Conservation (phyloP, 257 asterid genomes). For the Mentha longifolia region DNA sequence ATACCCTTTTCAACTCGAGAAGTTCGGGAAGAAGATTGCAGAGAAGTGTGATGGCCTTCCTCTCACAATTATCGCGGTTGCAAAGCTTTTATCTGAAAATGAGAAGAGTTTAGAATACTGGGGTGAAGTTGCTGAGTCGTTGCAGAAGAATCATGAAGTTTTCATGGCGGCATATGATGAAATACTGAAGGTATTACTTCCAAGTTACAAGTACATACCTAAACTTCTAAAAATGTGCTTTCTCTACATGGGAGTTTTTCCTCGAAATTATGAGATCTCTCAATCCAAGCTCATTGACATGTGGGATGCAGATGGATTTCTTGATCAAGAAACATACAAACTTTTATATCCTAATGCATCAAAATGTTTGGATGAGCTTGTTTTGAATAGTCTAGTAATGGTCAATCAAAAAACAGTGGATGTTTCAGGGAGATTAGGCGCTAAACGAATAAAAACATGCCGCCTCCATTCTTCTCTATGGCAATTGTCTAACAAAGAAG, state of each 20-base stretch:
- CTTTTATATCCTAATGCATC: not conserved
- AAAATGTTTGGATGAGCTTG: constrained; percentile 21
- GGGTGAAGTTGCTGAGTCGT: constrained; percentile 18
- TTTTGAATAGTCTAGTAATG: not conserved
- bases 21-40: constrained; percentile 18
- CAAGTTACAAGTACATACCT: constrained; percentile 35
- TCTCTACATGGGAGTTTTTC: constrained; percentile 36
- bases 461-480: constrained; percentile 24
- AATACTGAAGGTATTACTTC: constrained; percentile 18
- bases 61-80: constrained; percentile 32
- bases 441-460: constrained; percentile 18
- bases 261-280: not conserved
- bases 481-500: constrained; percentile 14
- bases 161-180: constrained; percentile 16
- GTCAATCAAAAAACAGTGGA: not conserved
- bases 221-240: constrained; percentile 24
- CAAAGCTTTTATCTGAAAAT: constrained; percentile 10
- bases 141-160: not conserved
- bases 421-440: constrained; percentile 5
- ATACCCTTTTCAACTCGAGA: constrained; percentile 22
- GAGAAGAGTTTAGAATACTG: constrained; percentile 17
- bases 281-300: constrained; percentile 11
- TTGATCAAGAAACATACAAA: not conserved
- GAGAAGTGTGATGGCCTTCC: constrained; percentile 41
- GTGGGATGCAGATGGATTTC: constrained; percentile 28